Evolutionary conservation across 2,329 filamentous ascomycete genomes (phyloP), one percentile per base, ranked within the genome.

Genomic region (Podosphaera fusca): DNA sequence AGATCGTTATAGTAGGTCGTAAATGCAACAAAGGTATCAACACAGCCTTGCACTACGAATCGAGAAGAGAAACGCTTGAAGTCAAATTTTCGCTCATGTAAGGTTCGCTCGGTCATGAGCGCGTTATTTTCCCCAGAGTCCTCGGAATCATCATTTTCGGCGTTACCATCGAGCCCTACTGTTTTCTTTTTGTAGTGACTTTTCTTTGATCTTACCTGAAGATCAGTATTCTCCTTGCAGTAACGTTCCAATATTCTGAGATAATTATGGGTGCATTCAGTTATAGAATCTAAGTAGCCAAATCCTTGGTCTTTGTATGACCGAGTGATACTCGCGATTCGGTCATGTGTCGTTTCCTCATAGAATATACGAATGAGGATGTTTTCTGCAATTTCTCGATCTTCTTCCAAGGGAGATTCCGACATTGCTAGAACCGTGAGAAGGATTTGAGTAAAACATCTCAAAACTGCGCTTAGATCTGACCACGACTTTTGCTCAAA

Each of bases 281-380:
- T 96, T 58, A 84, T 83, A 4, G 89, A 84, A 69, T 98, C 89
- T 1, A 98, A 76, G 63, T 95, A 98, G 57, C 88, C 86, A 63
- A 95, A 92, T 0, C 87, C 85, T 70, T 96, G 92, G 59, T 90
- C 87, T 63, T 94, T 94, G 72, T 94, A 96, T n/a, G 78, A 82
- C 60, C 84, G 77, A 0, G 90, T 75, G 56, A 95, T 85, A 59
- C 81, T 79, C 35, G 90, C 78, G 55, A 98, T 79, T 31, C 85
- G 77, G 60, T 98, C 90, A 65, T 98, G 89, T 0, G 89, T 95
- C 0, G 86, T 80, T 66, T 96, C 88, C 69, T 98, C 92, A 70
- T 98, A 98, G 68, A 98, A 98, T n/a, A 98, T 87, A 60, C 90
- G 86, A 64, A 85, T 94, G 56, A 95, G 80, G 10, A 94, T 95